Evolutionary conservation across 2,329 filamentous ascomycete genomes (phyloP), one percentile per base, ranked within the genome.

Genomic region (Fusarium guadeloupense): DNA sequence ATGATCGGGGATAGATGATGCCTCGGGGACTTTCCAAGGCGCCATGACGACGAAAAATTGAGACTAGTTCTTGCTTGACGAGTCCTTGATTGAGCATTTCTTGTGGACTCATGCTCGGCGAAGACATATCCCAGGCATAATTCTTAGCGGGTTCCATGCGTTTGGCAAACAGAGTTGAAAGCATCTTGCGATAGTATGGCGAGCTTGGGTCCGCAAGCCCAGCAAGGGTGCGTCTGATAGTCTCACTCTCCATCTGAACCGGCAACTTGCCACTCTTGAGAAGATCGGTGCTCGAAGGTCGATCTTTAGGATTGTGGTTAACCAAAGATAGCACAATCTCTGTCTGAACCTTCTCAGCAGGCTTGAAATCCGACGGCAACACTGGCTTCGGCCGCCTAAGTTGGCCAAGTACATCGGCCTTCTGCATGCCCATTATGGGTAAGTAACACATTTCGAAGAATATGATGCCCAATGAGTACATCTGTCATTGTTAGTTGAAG

Each of bases 391-490:
- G 85, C 64, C 87, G 83, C 39, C 92, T 85, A 35, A 97, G 81
- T 49, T 84, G 80, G 46, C 89, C 84, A 23, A 97, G 81, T 5
- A 88, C 84, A 45, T 82, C 76, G 3, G 84, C 85, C 60, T 87
- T 83, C 67, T 89, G 83, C 85, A 89, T 89, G 5, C 86, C 86
- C 72, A 88, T 80, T 76, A 89, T 84, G 1, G 85, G 81, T 28
- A 80, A 76, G 63, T 88, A 93, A 70, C 91, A 96, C 95, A 99
- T 99, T 76, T 99, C 95, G 67, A 97, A 98, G 77, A 99, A 96
- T 53, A 99, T 98, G 62, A 99, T 91, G 0, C 95, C 95, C 35
- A 99, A 82, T 0, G 94, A 97, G 73, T 95, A 99, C 94, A 99
- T 98, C 84, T 88, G 51, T 1, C 1, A n/a, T 45, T 69, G 64